Evolutionary conservation across 2,329 filamentous ascomycete species (phyloP), one percentile per base, ranked within the genome.

Genomic region (Pseudogymnoascus sp.): DNA sequence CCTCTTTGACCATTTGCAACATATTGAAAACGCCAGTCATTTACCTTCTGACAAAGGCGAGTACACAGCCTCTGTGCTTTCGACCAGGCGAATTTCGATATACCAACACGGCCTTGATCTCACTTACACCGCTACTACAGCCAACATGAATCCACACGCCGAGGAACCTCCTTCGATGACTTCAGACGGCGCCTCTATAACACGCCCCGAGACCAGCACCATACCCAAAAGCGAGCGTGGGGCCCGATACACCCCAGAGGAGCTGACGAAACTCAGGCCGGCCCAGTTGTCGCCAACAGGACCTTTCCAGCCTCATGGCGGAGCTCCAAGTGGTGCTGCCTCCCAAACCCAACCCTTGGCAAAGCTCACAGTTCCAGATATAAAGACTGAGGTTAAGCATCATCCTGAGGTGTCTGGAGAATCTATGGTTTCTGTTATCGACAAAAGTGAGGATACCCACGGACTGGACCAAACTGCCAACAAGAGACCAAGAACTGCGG

Each of bases 161-260:
- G 28, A 54, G 47, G 11, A 54, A 54, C 47, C 47, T 54, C 11
- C 47, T 11, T 6, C 47, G n/a, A 54, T 20, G 28, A 54, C 16
- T 34, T 34, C 28, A 18, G 28, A 54, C 25, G 16, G 28, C 28
- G 28, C n/a, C n/a, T 6, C n/a, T 4, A 20, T n/a, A 54, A 32
- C 47, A 32, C 9, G 3, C 28, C 16, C 47, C 14, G 28, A 32
- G 25, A 32, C 16, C 47, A 54, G 14, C n/a, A 9, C 2, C n/a
- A 20, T 54, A 28, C 4, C 47, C 7, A 28, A 64, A 16, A 60
- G 57, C 28, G 47, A 9, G 8, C 60, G 28, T 20, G 54, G 57
- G 22, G 43, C 57, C 7, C 61, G 60, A 28, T 68, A 69, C 47
- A 63, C 64, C 7, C 18, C 61, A n/a, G 63, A 66, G 43, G 59